Evolutionary conservation across 2,329 filamentous ascomycete species (phyloP), one percentile per base, ranked within the genome.

Genomic region (Exophiala oligosperma): DNA sequence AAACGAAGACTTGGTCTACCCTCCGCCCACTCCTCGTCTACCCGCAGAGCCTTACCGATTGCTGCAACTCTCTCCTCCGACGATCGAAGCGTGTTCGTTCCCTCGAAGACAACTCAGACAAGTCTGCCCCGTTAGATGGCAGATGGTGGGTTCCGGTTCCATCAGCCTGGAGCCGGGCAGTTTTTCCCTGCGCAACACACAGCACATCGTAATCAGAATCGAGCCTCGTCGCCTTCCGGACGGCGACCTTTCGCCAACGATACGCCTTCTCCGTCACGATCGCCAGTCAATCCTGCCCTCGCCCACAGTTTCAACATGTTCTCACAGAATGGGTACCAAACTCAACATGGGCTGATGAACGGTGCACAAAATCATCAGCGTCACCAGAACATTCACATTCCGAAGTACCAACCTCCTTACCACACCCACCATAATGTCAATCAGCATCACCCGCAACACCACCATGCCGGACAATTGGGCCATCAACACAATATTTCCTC

Each of bases 131-230:
- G 74, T 75, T 79, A 79, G 75, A 80, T 80, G 77, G 77, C 77
- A 77, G 77, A 80, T 79, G 77, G 77, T 79, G 75, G 76, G 73
- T 79, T 78, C 74, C 76, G 77, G 73, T 79, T 77, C 76, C 77
- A 79, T 73, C 77, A 79, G 76, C 76, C 77, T 77, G 77, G 76
- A 73, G 75, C 76, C 74, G 77, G 77, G 73, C 77, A 76, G 68
- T 79, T 77, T 67, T 78, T 74, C 68, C 78, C 77, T 64, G 72
- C 75, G 53, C 76, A 78, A 66, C 76, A 76, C 60, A 70, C 71
- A 62, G 68, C 72, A 59, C 75, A 76, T 59, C 72, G 75, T 65
- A 74, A 77, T 67, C 70, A 75, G 54, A 69, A 74, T 65, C 74
- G 74, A 58, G 76, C 76, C 62, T 73, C 73, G 62, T 79, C 77